Percentiles rank a stretch among this genome's conserved stretches.
Conservation (phyloP, 805 yeast genomes). For the Monosporozyma siamensis region DNA sequence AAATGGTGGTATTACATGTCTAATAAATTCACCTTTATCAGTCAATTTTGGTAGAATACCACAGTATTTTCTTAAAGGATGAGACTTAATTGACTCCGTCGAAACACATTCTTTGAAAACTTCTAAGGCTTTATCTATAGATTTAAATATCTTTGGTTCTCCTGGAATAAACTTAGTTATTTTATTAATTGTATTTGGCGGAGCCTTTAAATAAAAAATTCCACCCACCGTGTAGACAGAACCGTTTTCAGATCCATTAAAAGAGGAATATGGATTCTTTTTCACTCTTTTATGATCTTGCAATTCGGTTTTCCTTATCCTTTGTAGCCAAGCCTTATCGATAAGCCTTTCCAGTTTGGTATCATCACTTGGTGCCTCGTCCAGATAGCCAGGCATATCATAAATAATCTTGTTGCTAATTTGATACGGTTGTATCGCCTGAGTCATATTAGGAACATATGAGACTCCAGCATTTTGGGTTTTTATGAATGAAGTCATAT, state of each 20-base stretch:
- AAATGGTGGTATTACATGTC: slow-evolving; percentile 62
- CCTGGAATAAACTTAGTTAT: slow-evolving; percentile 39
- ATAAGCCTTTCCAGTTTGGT: slow-evolving; percentile 23
- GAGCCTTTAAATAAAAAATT: slow-evolving; percentile 47
- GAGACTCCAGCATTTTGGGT: slow-evolving; percentile 31
- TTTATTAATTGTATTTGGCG: slow-evolving; percentile 40
- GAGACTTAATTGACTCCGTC: slow-evolving; percentile 17
- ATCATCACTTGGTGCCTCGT: slow-evolving; percentile 10
- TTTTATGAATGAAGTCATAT: slow-evolving; percentile 7
- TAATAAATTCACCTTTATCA: slow-evolving; percentile 24
- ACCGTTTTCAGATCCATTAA: slow-evolving; percentile 32
- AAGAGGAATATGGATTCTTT: slow-evolving; percentile 26
- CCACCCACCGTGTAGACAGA: slow-evolving; percentile 52
- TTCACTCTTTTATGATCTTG: slow-evolving; percentile 25
- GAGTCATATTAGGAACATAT: slow-evolving; percentile 63
- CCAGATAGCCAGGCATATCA: slow-evolving; percentile 36
- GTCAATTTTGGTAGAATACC: slow-evolving; percentile 13
- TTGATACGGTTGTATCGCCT: slow-evolving; percentile 37
- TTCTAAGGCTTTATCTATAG: slow-evolving; percentile 29
- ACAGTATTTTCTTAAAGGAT: slow-evolving; percentile 28
- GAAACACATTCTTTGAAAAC: slow-evolving; percentile 16
- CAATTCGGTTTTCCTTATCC: slow-evolving; percentile 28
- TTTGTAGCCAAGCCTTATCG: slow-evolving; percentile 23
- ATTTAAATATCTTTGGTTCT: slow-evolving; percentile 28
- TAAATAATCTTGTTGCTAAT: slow-evolving; percentile 26